These are phyloP conservation scores for Nicotiana sylvestris DNA, from an alignment of 257 asterid genomes.

Conservation along the genomic window DNA sequence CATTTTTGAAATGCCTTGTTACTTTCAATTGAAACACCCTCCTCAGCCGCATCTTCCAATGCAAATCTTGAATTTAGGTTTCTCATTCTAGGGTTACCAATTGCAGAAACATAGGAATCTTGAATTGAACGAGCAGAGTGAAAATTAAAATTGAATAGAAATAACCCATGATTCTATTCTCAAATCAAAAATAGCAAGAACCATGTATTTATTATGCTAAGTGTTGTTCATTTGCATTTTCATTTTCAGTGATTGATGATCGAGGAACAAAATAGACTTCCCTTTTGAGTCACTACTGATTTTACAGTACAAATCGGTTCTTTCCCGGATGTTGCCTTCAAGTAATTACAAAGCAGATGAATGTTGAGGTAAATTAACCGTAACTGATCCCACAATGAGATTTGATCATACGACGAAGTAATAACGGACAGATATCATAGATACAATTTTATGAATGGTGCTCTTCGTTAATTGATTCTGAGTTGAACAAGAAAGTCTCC, in stretches of 20 bases:
- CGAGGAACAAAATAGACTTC: background rate
- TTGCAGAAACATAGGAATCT: constrained; percentile 43
- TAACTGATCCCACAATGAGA: no score
- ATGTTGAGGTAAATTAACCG: no score
- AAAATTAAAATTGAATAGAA: background rate
- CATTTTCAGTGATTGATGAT: background rate
- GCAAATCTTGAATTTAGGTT: constrained; percentile 78
- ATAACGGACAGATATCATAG: no score
- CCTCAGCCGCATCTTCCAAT: constrained; percentile 34
- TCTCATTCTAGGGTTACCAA: constrained; percentile 85
- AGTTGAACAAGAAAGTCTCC: no score
- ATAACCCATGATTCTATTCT: constrained; percentile 18
- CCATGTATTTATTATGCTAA: background rate
- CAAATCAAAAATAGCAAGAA: background rate
- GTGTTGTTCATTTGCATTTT: background rate
- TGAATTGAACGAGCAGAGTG: constrained; percentile 14
- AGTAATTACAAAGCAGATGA: no score
- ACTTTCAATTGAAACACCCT: no score
- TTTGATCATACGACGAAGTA: no score
- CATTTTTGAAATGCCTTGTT: no score
- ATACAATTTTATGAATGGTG: no score
- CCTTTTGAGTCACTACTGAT: background rate
- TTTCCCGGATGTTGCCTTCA: no score
- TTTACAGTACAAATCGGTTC: background rate
- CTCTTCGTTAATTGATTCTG: no score